A percentile compares a stretch with the other conserved stretches of the same genome.
Evolutionary conservation across 345 rosid genomes (phyloP).

Genomic region (Syzygium aqueum): DNA sequence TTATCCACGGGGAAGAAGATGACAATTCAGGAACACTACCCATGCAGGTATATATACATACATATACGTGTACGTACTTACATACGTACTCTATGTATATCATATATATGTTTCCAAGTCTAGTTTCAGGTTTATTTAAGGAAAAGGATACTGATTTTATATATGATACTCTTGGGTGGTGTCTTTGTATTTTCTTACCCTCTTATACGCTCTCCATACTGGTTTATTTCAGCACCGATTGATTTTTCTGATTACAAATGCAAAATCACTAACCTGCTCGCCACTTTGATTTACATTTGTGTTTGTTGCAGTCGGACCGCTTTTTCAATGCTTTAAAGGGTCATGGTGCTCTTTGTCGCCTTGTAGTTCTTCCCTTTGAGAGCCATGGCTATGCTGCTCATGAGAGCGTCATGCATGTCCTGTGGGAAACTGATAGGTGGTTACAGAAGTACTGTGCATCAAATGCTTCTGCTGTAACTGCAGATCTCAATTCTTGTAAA

Average conservation of each 20-base stretch:
- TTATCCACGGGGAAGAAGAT: constrained; percentile 97
- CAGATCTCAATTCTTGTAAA: constrained; percentile 23
- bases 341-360: constrained; percentile 87
- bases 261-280: background rate
- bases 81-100: no score
- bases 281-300: background rate
- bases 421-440: constrained; percentile 99
- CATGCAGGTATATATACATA: constrained; percentile 71
- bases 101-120: background rate
- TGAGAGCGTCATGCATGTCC: constrained; percentile 96
- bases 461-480: constrained; percentile 36
- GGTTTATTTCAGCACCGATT: background rate
- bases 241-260: background rate
- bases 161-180: background rate
- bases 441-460: constrained; percentile 73
- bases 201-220: background rate
- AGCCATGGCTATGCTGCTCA: constrained; percentile 90
- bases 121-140: background rate
- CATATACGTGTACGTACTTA: background rate
- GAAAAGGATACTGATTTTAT: background rate
- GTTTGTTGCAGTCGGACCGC: constrained; percentile 66
- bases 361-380: constrained; percentile 83
- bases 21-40: constrained; percentile 89
- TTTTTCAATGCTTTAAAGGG: constrained; percentile 95
- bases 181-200: background rate